Conservation (phyloP, 2,329 filamentous ascomycete species). For the Karstenula rhodostoma region DNA sequence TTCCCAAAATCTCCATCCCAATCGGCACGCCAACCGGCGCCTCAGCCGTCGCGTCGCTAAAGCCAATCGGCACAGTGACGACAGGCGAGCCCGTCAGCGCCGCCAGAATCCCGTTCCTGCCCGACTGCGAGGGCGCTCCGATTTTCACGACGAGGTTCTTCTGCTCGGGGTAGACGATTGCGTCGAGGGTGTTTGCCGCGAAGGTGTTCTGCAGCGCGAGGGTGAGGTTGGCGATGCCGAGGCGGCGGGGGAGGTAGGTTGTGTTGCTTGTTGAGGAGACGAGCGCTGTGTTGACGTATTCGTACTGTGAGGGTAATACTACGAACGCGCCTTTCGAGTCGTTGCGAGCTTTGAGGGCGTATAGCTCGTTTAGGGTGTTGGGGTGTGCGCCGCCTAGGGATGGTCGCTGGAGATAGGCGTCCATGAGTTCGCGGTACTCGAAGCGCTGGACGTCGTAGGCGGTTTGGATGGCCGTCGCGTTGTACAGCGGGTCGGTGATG, state of each 20-base stretch:
- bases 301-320: conserved; percentile 67
- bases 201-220: conserved; percentile 62
- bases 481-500: conserved; percentile 60
- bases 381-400: conserved; percentile 56
- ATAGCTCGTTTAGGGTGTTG: conserved; percentile 59
- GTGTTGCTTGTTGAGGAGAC: conserved; percentile 61
- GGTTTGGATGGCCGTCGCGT: conserved; percentile 59
- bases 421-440: conserved; percentile 65
- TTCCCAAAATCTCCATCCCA: conserved; percentile 70
- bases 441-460: conserved; percentile 67
- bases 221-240: conserved; percentile 63
- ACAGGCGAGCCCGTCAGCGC: conserved; percentile 63
- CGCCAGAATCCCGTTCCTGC: conserved; percentile 66
- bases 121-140: conserved; percentile 64
- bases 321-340: conserved; percentile 59
- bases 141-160: conserved; percentile 68
- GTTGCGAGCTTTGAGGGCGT: conserved; percentile 48
- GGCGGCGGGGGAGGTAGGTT: conserved; percentile 58
- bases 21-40: conserved; percentile 68
- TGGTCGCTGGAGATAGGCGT: conserved; percentile 62
- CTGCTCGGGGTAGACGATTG: conserved; percentile 71
- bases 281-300: conserved; percentile 61
- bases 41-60: conserved; percentile 57
- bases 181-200: conserved; percentile 59
- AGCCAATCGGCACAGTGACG: conserved; percentile 63